A percentile compares a stretch with the other conserved stretches of the same genome.
Evolutionary conservation across 345 rosid species (phyloP).

Genomic region (Lenwebbia sp.): DNA sequence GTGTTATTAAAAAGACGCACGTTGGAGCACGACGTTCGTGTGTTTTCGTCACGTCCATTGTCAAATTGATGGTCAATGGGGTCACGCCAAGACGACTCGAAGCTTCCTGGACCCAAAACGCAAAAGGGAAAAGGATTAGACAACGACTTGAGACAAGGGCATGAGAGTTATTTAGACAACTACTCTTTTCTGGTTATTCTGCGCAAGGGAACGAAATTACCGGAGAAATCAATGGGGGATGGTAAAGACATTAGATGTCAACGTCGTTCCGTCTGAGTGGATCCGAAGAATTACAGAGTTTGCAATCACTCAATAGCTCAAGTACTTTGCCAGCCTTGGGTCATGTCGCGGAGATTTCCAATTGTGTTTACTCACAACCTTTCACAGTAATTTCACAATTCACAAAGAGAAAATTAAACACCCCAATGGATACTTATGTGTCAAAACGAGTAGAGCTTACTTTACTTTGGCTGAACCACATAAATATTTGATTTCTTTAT

Average conservation of each 20-base stretch:
- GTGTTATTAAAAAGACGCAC: not conserved
- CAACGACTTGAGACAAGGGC: not conserved
- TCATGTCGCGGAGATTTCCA: not conserved
- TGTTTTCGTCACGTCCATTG: not conserved
- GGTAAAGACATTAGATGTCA: not conserved
- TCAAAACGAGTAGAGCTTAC: not conserved
- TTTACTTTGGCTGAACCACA: not conserved
- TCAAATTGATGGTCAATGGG: not conserved
- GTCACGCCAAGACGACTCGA: not conserved
- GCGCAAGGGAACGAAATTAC: not conserved
- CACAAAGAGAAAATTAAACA: not conserved
- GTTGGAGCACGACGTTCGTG: not conserved
- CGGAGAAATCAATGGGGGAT: not conserved
- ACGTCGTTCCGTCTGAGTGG: not conserved
- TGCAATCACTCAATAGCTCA: not conserved
- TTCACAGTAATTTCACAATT: not conserved
- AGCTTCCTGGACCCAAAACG: not conserved
- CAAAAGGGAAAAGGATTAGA: not conserved
- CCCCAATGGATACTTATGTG: not conserved
- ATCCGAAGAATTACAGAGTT: not conserved
- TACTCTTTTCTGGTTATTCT: accelerated
- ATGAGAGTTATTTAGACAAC: not conserved
- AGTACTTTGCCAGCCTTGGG: not conserved
- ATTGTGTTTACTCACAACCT: not conserved
- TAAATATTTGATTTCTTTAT: not conserved